A percentile compares a stretch with the other conserved stretches of the same genome.
Evolutionary conservation across 495 filamentous ascomycete species (phyloP).

Genomic region (Sporormia fimetaria): DNA sequence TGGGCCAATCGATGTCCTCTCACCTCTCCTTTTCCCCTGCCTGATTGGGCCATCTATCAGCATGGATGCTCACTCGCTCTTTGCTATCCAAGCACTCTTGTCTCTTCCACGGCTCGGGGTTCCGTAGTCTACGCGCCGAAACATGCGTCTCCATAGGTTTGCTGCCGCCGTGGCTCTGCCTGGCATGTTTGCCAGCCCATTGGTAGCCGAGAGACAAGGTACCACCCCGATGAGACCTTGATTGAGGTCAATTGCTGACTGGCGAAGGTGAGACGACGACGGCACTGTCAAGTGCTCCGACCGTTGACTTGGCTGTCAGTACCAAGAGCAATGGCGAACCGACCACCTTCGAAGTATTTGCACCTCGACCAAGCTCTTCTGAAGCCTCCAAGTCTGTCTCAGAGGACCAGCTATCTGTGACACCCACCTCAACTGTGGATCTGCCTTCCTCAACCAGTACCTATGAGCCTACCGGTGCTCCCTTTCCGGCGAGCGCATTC

Average conservation of each 20-base stretch:
- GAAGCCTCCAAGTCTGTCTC: constrained; percentile 5
- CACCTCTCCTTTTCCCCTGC: neutral
- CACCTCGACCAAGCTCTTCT: constrained; percentile 5
- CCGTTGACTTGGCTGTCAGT: constrained; percentile 10
- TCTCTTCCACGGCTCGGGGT: too few species aligned
- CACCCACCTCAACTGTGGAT: constrained; percentile 9
- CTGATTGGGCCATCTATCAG: neutral
- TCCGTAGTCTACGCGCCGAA: too few species aligned
- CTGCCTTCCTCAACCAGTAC: constrained; percentile 15
- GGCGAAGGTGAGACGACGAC: neutral
- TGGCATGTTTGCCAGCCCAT: constrained; percentile 21
- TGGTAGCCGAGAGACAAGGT: constrained; percentile 24
- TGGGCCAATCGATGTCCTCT: neutral
- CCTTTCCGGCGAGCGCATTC: constrained; percentile 24
- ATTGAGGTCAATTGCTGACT: neutral
- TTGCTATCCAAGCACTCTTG: too few species aligned
- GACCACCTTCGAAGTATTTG: constrained; percentile 19
- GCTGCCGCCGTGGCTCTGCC: constrained; percentile 13
- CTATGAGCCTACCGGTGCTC: constrained; percentile 4
- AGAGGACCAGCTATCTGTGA: neutral
- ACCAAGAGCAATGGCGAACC: constrained; percentile 17
- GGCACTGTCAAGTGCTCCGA: constrained; percentile 3
- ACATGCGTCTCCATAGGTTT: constrained; percentile 16
- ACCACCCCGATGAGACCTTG: constrained; percentile 2
- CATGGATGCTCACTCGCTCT: too few species aligned